Conservation (phyloP, 768 basidiomycete genomes). For the Lactarius hatsudake region DNA sequence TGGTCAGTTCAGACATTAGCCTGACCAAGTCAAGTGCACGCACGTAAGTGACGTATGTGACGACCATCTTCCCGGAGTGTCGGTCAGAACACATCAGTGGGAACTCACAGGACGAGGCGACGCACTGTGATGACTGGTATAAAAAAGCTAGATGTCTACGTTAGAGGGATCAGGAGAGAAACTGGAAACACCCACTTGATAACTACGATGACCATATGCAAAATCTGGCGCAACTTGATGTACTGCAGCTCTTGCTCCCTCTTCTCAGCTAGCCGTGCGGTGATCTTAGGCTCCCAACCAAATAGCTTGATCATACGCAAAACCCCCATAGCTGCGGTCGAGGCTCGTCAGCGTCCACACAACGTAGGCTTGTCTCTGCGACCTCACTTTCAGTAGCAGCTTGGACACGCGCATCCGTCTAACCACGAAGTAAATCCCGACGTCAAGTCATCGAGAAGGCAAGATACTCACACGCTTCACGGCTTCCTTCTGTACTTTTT, state of each 20-base stretch:
- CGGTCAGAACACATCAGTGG: not conserved
- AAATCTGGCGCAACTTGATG: slow-evolving; percentile 37
- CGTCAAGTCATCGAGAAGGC: not conserved
- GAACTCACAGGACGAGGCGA: not conserved
- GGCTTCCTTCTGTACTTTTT: slow-evolving; percentile 37
- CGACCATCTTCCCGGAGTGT: slow-evolving; percentile 32
- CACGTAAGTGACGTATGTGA: slow-evolving; percentile 37
- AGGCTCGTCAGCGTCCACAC: slow-evolving; percentile 11
- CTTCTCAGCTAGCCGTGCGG: slow-evolving; percentile 34
- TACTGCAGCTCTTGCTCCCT: slow-evolving; percentile 41
- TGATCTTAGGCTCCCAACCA: slow-evolving; percentile 54
- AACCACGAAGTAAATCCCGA: not conserved
- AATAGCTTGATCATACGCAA: slow-evolving; percentile 59
- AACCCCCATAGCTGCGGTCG: slow-evolving; percentile 34
- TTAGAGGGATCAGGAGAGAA: not conserved
- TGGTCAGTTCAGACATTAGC: not conserved
- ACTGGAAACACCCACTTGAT: slow-evolving; percentile 31
- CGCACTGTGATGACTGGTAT: slow-evolving; percentile 40
- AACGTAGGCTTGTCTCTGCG: too few species aligned
- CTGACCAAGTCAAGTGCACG: not conserved
- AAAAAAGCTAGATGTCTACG: slow-evolving; percentile 31
- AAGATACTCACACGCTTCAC: slow-evolving; percentile 39
- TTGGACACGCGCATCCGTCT: slow-evolving; percentile 51
- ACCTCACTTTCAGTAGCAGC: slow-evolving; percentile 41
- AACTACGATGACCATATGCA: slow-evolving; percentile 35